These are phyloP conservation scores for Daldinia loculata DNA, from an alignment of 495 filamentous ascomycete species.

Conservation along the genomic window DNA sequence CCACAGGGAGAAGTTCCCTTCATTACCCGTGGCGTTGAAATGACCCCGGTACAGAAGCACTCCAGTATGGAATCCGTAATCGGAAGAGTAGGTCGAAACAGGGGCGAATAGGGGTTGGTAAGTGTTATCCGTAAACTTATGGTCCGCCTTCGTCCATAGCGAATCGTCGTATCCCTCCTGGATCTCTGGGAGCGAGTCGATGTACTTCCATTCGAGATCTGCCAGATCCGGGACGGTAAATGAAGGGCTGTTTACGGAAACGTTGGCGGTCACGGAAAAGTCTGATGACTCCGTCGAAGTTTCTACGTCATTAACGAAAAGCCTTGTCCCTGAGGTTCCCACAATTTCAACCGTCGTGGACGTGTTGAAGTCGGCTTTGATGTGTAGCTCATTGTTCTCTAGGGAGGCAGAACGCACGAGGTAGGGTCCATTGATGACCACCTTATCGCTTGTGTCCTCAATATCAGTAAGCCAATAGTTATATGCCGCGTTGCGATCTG, in stretches of 20 bases:
- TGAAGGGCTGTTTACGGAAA: conserved; percentile 62
- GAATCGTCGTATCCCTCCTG: conserved; percentile 71
- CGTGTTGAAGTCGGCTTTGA: conserved; percentile 76
- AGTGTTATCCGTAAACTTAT: conserved; percentile 65
- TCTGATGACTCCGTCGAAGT: conserved; percentile 61
- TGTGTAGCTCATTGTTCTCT: conserved; percentile 58
- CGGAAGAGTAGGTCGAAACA: conserved; percentile 69
- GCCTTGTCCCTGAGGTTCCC: conserved; percentile 60
- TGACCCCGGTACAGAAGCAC: conserved; percentile 74
- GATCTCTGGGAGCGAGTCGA: conserved; percentile 77
- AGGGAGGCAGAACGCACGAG: conserved; percentile 72
- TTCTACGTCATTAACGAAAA: conserved; percentile 68
- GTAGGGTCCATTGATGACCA: conserved; percentile 78
- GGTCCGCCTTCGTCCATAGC: conserved; percentile 66
- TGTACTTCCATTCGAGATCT: conserved; percentile 70
- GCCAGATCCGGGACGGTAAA: conserved; percentile 64
- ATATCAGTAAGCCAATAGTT: conserved; percentile 76
- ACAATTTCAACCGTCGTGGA: conserved; percentile 71
- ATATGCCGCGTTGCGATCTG: conserved; percentile 75
- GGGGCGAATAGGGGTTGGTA: conserved; percentile 64
- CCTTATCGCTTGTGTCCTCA: conserved; percentile 42
- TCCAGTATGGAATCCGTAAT: conserved; percentile 80
- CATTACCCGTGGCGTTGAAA: conserved; percentile 72
- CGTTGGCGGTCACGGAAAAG: conserved; percentile 47
- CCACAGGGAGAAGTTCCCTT: conserved; percentile 62